Percentiles rank a stretch among this genome's conserved stretches.
phyloP scores from a whole-genome alignment of 352 stramenopile species.

The Phytophthora sojae region DNA sequence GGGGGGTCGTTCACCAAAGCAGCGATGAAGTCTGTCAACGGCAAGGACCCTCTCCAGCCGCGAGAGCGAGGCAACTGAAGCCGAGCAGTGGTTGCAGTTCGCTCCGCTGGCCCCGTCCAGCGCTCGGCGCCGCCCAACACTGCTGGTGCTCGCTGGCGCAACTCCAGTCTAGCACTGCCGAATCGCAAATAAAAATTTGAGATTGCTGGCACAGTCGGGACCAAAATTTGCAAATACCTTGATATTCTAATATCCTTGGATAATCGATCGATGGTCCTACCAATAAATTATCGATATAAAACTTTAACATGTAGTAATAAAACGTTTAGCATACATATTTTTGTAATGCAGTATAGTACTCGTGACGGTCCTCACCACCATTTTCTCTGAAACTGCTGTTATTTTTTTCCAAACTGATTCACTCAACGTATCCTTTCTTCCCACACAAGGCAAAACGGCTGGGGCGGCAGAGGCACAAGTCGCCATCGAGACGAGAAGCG shows the following conservation, averaged over 20 bases:
- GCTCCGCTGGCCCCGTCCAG: conserved; percentile 4
- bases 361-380: background rate
- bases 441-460: conserved; percentile 1
- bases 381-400: background rate
- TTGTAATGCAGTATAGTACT: no score
- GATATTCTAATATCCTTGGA: no score
- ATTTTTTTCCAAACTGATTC: background rate
- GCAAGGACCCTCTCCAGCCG: background rate
- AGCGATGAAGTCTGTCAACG: background rate
- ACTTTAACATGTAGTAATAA: no score
- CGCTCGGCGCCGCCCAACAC: conserved; percentile 3
- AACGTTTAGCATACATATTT: no score
- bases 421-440: background rate
- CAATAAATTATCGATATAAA: no score
- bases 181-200: conserved; percentile 14
- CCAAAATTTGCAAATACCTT: no score
- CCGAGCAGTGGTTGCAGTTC: background rate
- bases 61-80: background rate
- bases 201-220: background rate
- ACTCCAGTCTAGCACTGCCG: conserved; percentile 5
- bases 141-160: conserved; percentile 7
- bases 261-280: no score
- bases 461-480: background rate
- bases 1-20: no score
- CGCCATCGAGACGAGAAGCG: background rate